Evolutionary conservation across 2,329 filamentous ascomycete genomes (phyloP), one percentile per base, ranked within the genome.

Genomic region (Myriosclerotinia scirpicola): DNA sequence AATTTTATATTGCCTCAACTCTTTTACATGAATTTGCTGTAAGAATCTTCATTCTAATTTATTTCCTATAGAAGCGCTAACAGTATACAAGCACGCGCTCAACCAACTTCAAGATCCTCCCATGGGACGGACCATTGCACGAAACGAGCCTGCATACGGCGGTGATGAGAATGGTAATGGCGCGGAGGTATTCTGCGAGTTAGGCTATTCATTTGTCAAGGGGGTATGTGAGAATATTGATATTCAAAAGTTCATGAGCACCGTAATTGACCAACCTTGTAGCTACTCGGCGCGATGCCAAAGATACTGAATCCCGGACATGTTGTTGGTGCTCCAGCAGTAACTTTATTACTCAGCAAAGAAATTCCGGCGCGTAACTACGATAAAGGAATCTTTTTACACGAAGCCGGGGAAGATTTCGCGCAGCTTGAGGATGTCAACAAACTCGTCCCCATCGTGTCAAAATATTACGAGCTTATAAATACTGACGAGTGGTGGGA

Each of bases 21-120:
- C 11, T 62, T 20, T 14, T 62, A 26, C 59, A 62, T 40, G 59
- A 62, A 14, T 53, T 53, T 26, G 46, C 59, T n/a, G 59, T 62
- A 53, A 62, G 22, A 3, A 1, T 38, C 9, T 8, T 26, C 12
- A 53, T 26, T 38, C 12, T n/a, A 3, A 38, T 53, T 40, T 3
- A 12, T 14, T 14, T 7, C 8, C 12, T 4, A 12, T 2, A 7
- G 12, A 40, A 38, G 7, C 44, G n/a, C 59, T 62, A 20, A 62
- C n/a, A 26, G 5, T 38, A 30, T 40, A 26, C 30, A 17, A 62
- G 59, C 59, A 62, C n/a, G 34, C 59, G 11, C 48, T 62, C 14
- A 40, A 53, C 17, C 59, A 62, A 12, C 30, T 62, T n/a, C 56
- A 59, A 22, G 56, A 59, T 6, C 20, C 56, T 59, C 42, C 54